Evolutionary conservation across 2,329 filamentous ascomycete genomes (phyloP).

Genomic region (Epichloe hybrida): DNA sequence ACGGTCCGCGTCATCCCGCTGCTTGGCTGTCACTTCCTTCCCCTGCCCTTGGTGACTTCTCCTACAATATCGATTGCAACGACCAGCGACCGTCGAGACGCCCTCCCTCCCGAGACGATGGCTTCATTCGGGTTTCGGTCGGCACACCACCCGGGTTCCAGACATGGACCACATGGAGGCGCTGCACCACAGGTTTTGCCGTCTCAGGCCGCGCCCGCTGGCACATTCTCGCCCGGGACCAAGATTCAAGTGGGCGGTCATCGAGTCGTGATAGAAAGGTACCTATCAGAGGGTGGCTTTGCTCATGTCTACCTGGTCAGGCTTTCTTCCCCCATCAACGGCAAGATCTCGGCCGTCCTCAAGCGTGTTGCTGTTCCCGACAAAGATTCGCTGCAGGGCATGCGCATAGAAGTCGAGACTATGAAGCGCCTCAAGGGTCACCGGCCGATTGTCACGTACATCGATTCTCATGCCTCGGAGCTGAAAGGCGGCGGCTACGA

Average conservation of each 20-base stretch:
- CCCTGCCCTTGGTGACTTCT: neutral
- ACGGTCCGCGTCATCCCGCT: neutral
- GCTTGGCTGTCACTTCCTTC: neutral
- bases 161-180: slow-evolving; percentile 26
- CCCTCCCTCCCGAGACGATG: slow-evolving; percentile 13
- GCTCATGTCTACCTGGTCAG: slow-evolving; percentile 96
- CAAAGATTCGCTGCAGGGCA: slow-evolving; percentile 84
- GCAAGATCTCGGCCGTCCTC: slow-evolving; percentile 69
- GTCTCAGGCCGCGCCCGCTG: slow-evolving; percentile 39
- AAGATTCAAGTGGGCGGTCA: slow-evolving; percentile 94
- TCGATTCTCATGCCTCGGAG: slow-evolving; percentile 95
- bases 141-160: slow-evolving; percentile 13
- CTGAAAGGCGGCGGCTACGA: slow-evolving; percentile 88
- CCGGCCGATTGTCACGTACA: slow-evolving; percentile 90
- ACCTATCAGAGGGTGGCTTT: slow-evolving; percentile 95
- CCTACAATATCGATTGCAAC: neutral
- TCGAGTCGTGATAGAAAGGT: slow-evolving; percentile 87
- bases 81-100: neutral
- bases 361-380: slow-evolving; percentile 95
- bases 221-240: slow-evolving; percentile 84
- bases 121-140: slow-evolving; percentile 24
- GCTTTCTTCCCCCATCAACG: slow-evolving; percentile 62
- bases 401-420: slow-evolving; percentile 97
- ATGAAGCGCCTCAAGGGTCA: slow-evolving; percentile 99
- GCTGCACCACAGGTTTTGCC: slow-evolving; percentile 25